Base-by-base conservation (phyloP, 2,329 filamentous ascomycete species). In the Apiospora rasikravindrae region DNA sequence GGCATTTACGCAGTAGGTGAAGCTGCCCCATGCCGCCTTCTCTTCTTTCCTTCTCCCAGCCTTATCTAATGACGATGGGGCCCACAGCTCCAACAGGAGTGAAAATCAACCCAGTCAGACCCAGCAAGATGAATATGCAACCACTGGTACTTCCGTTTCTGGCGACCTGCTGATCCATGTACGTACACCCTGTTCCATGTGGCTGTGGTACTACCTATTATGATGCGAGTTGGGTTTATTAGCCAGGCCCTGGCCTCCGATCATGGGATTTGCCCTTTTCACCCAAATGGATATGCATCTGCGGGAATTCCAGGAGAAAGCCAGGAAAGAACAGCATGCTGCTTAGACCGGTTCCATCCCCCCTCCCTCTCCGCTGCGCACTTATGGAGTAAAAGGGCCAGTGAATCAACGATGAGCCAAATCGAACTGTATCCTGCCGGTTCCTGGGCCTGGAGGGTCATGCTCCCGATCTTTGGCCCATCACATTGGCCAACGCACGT, bases 11-110 rank as follows among this genome's bases (percentile, higher is more conserved):
- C 33, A 64, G 19, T n/a, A 61, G 29, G 29, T 61, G 11, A 22
- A 61, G 29, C 26, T 22, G 29, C 14, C 51, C 6, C 16, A 61
- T 22, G 53, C 22, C 16, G 29, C 29, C 26, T 8, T 8, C 8
- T 29, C 22, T 33, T 19, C 5, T 22, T 16, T 33, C 26, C 16
- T 14, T 11, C 8, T 3, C 33, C 22, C 22, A 8, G 29, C n/a
- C 29, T 4, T 61, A 3, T 33, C 33, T 33, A 33, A 33, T 33
- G 33, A 33, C 6, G 29, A 37, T 22, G 29, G 53, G 53, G 29
- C 53, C 53, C 53, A 61, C 29, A 29, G 53, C n/a, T 61, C 53
- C 53, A 37, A n/a, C 53, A 29, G 53, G 53, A 61, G 24, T 24
- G 26, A 26, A 4, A 61, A 29, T 37, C 53, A 61, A 29, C 53